Evolutionary conservation across 2,329 filamentous ascomycete species (phyloP).

Genomic region (Aureobasidium lini): DNA sequence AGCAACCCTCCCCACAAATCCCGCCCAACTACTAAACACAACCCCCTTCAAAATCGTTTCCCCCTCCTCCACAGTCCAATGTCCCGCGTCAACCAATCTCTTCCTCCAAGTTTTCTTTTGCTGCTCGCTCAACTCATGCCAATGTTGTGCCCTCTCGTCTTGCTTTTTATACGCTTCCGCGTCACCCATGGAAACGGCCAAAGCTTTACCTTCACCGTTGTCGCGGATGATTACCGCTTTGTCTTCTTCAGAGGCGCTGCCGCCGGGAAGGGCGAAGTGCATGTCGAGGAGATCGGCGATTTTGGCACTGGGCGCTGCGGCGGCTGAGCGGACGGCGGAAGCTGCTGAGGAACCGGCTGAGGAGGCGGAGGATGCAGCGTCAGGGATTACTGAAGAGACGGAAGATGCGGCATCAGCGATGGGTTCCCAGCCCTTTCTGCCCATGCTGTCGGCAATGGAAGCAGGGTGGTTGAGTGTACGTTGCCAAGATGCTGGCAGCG

Average conservation of each 20-base stretch:
- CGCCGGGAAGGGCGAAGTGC: not conserved
- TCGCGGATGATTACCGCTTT: constrained; percentile 36
- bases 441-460: constrained; percentile 14
- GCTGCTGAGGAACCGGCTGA: constrained; percentile 16
- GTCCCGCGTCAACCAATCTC: constrained; percentile 59
- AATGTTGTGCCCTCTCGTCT: constrained; percentile 49
- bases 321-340: constrained; percentile 17
- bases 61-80: constrained; percentile 73
- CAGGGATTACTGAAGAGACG: constrained; percentile 11
- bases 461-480: constrained; percentile 22
- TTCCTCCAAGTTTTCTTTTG: constrained; percentile 64
- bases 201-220: constrained; percentile 26
- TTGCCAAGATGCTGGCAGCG: constrained; percentile 48
- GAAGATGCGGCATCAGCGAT: constrained; percentile 20
- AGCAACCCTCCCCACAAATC: constrained; percentile 45
- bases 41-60: constrained; percentile 70
- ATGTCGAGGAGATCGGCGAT: constrained; percentile 6
- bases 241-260: constrained; percentile 12
- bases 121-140: constrained; percentile 60
- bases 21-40: constrained; percentile 66
- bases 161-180: constrained; percentile 36
- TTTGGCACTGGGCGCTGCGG: no score
- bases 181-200: constrained; percentile 27
- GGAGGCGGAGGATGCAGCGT: constrained; percentile 6
- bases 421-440: constrained; percentile 1